These are phyloP conservation scores for Blastocystis sp. DNA, from an alignment of 352 stramenopile species.

Conservation along the genomic window DNA sequence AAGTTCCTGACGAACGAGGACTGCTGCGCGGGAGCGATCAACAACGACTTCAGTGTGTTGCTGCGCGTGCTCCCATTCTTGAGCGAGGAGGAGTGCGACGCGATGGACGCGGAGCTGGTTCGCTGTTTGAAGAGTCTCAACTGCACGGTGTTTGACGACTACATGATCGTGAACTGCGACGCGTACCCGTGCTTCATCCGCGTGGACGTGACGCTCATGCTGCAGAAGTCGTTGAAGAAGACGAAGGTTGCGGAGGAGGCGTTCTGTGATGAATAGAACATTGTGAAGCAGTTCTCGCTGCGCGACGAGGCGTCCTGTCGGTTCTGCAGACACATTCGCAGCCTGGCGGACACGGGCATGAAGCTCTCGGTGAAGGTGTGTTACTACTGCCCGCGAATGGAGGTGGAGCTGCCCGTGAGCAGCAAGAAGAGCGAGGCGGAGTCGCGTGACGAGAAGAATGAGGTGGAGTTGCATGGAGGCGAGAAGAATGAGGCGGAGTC, in stretches of 20 bases:
- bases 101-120: slow-evolving; percentile 3
- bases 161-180: slow-evolving; percentile 38
- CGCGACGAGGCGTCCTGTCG: background rate
- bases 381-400: slow-evolving; percentile 25
- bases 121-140: background rate
- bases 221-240: background rate
- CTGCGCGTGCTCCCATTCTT: slow-evolving; percentile 23
- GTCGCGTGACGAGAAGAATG: background rate
- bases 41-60: background rate
- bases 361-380: background rate
- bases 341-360: background rate
- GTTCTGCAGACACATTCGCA: slow-evolving; percentile 6
- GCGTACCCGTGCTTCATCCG: slow-evolving; percentile 32
- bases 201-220: background rate
- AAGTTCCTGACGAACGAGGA: slow-evolving; percentile 34
- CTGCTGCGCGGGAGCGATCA: background rate
- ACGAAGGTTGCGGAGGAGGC: background rate
- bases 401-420: too few relatives aligned
- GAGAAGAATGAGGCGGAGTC: background rate
- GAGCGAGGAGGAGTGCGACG: background rate
- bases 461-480: background rate
- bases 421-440: background rate
- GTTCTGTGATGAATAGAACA: background rate
- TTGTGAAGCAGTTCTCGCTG: background rate
- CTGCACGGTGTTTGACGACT: slow-evolving; percentile 51